phyloP scores from a whole-genome alignment of 306 rosid species.

The Vachellia collinsii region DNA sequence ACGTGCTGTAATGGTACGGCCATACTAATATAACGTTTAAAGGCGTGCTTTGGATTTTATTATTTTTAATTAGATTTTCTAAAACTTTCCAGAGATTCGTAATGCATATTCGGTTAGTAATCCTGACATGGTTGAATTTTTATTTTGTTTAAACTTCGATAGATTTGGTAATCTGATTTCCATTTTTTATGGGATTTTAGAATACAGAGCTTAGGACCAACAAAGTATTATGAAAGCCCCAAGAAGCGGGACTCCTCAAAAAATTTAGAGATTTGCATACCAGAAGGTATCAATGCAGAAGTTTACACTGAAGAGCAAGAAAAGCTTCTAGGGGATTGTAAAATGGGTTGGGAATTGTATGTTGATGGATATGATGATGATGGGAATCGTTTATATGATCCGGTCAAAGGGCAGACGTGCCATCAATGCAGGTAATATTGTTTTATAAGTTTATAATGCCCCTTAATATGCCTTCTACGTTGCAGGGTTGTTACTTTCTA shows the following conservation, averaged over 20 bases:
- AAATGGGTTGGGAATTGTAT: constrained; percentile 58
- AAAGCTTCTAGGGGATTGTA: constrained; percentile 69
- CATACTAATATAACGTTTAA: neutral
- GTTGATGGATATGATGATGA: constrained; percentile 76
- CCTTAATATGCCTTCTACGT: neutral
- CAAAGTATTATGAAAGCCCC: constrained; percentile 43
- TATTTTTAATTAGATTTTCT: neutral
- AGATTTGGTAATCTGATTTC: constrained; percentile 1
- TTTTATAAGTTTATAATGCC: neutral
- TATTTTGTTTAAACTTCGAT: constrained; percentile 21
- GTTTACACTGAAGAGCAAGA: constrained; percentile 70
- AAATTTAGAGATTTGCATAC: constrained; percentile 46
- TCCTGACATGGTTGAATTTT: constrained; percentile 5
- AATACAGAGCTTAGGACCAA: constrained; percentile 59
- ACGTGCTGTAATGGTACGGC: neutral
- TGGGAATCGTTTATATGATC: constrained; percentile 67
- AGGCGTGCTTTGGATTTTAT: neutral
- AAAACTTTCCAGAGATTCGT: neutral
- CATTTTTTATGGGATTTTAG: constrained; percentile 45
- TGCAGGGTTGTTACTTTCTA: constrained; percentile 17
- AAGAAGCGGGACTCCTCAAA: constrained; percentile 19
- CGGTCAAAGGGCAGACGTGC: constrained; percentile 64
- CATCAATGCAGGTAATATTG: constrained; percentile 78
- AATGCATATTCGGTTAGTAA: neutral
- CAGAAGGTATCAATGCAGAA: constrained; percentile 69